These are phyloP conservation scores for Hygrophorus russula DNA, from an alignment of 768 basidiomycete genomes.

Conservation along the genomic window DNA sequence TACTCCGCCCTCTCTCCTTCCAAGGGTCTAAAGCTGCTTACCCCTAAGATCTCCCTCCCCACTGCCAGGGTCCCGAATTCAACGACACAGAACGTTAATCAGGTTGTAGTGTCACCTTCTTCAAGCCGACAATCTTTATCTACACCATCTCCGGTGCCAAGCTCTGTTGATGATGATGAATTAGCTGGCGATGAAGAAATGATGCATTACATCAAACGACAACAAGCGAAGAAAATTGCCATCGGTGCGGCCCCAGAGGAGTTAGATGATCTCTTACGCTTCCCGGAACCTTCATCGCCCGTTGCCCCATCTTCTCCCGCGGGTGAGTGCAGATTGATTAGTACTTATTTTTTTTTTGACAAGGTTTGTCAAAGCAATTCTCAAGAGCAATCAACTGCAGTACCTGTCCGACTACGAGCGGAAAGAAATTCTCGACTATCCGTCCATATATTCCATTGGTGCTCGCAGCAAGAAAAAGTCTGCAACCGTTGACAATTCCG, in stretches of 20 bases:
- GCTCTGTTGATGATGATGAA: conserved; percentile 77
- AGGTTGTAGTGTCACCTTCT: conserved; percentile 49
- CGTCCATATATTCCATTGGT: conserved; percentile 75
- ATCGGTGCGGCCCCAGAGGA: conserved; percentile 78
- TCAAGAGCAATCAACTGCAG: conserved; percentile 55
- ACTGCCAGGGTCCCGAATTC: conserved; percentile 45
- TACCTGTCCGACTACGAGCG: conserved; percentile 81
- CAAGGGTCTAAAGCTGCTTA: conserved; percentile 70
- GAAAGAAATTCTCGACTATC: conserved; percentile 84
- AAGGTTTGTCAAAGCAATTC: conserved; percentile 27
- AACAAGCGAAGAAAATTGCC: conserved; percentile 81
- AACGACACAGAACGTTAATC: conserved; percentile 38
- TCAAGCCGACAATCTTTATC: conserved; percentile 68
- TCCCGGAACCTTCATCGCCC: conserved; percentile 84
- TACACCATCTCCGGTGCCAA: conserved; percentile 77
- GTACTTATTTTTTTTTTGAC: conserved; percentile 3
- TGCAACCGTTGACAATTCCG: conserved; percentile 57
- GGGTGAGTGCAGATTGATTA: conserved; percentile 34
- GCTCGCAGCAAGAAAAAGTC: conserved; percentile 74
- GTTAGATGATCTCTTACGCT: conserved; percentile 78
- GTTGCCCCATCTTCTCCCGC: conserved; percentile 52
- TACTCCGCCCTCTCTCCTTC: conserved; percentile 82
- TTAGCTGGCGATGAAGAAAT: conserved; percentile 92
- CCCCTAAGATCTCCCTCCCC: conserved; percentile 62
- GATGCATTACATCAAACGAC: conserved; percentile 84